Evolutionary conservation across 495 filamentous ascomycete genomes (phyloP).

Genomic region (Penicillium ochrochloron): DNA sequence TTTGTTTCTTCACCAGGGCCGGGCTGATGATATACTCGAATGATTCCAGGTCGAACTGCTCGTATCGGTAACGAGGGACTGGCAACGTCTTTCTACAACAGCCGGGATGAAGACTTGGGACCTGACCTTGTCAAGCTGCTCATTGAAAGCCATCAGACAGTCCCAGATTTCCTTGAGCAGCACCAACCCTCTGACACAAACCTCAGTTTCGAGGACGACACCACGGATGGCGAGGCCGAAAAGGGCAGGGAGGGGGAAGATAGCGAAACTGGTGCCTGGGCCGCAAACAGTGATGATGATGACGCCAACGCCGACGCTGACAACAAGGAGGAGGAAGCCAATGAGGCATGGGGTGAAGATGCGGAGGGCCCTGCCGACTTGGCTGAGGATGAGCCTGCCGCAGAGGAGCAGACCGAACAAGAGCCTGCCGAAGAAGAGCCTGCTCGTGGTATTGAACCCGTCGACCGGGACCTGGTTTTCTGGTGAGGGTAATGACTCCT

Average conservation of each 20-base stretch:
- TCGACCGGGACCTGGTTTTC: neutral
- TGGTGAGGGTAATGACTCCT: neutral
- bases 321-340: neutral
- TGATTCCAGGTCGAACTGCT: constrained; percentile 77
- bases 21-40: constrained; percentile 4
- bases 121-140: constrained; percentile 74
- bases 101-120: constrained; percentile 69
- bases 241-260: neutral
- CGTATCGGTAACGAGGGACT: constrained; percentile 88
- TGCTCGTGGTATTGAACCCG: neutral
- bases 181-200: constrained; percentile 58
- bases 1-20: neutral
- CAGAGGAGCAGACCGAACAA: no score
- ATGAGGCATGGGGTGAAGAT: neutral
- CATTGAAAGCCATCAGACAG: constrained; percentile 71
- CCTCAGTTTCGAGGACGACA: constrained; percentile 65
- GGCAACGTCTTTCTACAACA: constrained; percentile 88
- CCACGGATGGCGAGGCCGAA: constrained; percentile 56
- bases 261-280: neutral
- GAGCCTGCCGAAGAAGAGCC: neutral
- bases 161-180: constrained; percentile 80
- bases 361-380: neutral
- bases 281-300: constrained; percentile 4
- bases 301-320: constrained; percentile 15
- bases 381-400: neutral